Conservation (phyloP, 2,329 filamentous ascomycete species). For the Arthrobotrys megalospora region DNA sequence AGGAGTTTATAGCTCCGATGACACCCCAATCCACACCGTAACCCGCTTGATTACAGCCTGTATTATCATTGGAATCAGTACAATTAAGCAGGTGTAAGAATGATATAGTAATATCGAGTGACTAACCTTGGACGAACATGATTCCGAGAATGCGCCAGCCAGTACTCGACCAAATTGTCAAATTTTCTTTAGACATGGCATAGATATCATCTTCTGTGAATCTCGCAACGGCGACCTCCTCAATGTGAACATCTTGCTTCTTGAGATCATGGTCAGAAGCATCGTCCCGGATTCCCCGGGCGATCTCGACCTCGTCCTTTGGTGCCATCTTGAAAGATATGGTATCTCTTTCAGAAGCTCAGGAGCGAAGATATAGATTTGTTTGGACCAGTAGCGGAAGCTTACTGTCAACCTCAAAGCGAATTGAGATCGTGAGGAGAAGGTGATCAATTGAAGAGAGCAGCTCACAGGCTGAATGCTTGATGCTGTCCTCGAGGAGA, state of each 20-base stretch:
- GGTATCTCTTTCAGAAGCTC: slow-evolving; percentile 3
- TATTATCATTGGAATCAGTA: slow-evolving; percentile 65
- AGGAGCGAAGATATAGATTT: background rate
- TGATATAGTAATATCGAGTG: background rate
- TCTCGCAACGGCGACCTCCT: slow-evolving; percentile 69
- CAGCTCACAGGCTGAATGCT: slow-evolving; percentile 44
- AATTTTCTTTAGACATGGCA: slow-evolving; percentile 68
- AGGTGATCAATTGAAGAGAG: slow-evolving; percentile 15
- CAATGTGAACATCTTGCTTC: slow-evolving; percentile 65
- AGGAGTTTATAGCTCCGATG: slow-evolving; percentile 70
- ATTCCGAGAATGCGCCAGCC: slow-evolving; percentile 68
- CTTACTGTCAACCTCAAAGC: slow-evolving; percentile 48
- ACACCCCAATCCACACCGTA: slow-evolving; percentile 72
- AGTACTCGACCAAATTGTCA: slow-evolving; percentile 68
- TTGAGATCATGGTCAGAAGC: slow-evolving; percentile 65
- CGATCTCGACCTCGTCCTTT: slow-evolving; percentile 61
- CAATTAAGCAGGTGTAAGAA: background rate
- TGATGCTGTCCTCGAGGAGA: slow-evolving; percentile 28
- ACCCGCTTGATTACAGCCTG: slow-evolving; percentile 70
- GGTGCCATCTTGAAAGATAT: slow-evolving; percentile 41
- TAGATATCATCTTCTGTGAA: slow-evolving; percentile 70
- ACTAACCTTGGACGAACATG: slow-evolving; percentile 65
- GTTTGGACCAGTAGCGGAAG: slow-evolving; percentile 20
- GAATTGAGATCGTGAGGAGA: slow-evolving; percentile 48
- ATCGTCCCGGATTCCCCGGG: slow-evolving; percentile 65